Base-by-base conservation (phyloP, 2,329 filamentous ascomycete species). In the Monilinia fructigena region DNA sequence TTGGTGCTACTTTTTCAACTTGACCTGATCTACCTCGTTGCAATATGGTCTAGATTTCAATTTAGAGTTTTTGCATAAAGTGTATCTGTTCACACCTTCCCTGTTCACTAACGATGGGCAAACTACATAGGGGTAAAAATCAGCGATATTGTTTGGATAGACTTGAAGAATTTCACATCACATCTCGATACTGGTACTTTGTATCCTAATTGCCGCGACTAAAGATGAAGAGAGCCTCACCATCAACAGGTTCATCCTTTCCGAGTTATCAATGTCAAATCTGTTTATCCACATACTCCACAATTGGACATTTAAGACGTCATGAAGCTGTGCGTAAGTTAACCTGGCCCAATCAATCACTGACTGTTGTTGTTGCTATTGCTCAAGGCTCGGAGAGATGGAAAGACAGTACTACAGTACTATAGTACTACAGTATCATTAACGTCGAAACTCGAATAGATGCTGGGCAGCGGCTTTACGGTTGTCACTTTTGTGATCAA, bases 241-340 rank as follows among this genome's bases (percentile, higher is more conserved):
- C 45, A 7, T 50, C 58, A 45, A 26, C 58, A 38, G 45, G 20
- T 7, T 23, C 31, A 26, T 60, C 58, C n/a, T 60, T 60, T 26
- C 58, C 58, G 12, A 66, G 10, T 52, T 60, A 53, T 38, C 56
- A 61, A 26, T 66, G 64, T 55, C 40, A 53, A 26, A 35, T 66
- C 28, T 66, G 48, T 47, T 53, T 38, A 16, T 61, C 64, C 18
- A 66, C 58, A 16, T 66, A 62, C 58, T 55, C 56, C 20, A 66
- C 50, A 11, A 55, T 55, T 45, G 60, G 58, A 12, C 64, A 66
- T 50, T 31, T 66, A 23, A 47, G 64, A 23, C 45, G 64, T 38
- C 64, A 66, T 63, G 64, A 61, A 42, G 31, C 56, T 38, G 60
- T 63, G 52, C 64, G 64, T 66, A 55, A 42, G 56, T 55, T 20